Conservation (phyloP, 495 filamentous ascomycete genomes). For the Xylaria venustula region DNA sequence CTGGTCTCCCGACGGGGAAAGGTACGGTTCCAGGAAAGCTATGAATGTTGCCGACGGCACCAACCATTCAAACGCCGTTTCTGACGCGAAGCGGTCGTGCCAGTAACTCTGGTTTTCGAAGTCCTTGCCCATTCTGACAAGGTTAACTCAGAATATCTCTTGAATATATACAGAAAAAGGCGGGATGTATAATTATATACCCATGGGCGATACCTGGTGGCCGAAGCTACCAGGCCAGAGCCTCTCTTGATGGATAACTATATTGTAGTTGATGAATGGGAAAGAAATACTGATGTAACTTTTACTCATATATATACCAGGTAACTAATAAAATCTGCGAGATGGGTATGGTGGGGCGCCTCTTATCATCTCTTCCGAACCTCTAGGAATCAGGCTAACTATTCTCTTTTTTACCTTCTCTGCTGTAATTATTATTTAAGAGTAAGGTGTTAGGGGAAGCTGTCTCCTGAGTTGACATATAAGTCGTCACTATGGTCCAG, state of each 20-base stretch:
- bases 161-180: neutral
- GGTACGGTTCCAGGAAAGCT: conserved; percentile 28
- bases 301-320: neutral
- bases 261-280: neutral
- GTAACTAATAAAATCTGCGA: neutral
- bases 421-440: too few relatives aligned
- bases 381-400: neutral
- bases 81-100: conserved; percentile 35
- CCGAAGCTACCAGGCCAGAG: conserved; percentile 1
- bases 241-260: neutral
- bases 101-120: conserved; percentile 44
- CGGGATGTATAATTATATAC: neutral
- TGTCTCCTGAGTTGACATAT: too few relatives aligned
- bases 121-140: conserved; percentile 19
- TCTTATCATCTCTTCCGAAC: neutral
- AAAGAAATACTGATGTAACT: neutral
- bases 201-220: neutral
- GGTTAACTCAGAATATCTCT: neutral
- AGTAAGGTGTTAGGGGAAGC: too few relatives aligned
- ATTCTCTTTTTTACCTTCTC: too few relatives aligned
- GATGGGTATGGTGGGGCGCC: neutral
- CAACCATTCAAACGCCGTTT: conserved; percentile 43
- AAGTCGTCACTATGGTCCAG: too few relatives aligned
- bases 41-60: conserved; percentile 34
- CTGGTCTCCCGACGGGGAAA: conserved; percentile 13